Evolutionary conservation across 148 eudicot species (phyloP).

Genomic region (Gaultheria prostrata): DNA sequence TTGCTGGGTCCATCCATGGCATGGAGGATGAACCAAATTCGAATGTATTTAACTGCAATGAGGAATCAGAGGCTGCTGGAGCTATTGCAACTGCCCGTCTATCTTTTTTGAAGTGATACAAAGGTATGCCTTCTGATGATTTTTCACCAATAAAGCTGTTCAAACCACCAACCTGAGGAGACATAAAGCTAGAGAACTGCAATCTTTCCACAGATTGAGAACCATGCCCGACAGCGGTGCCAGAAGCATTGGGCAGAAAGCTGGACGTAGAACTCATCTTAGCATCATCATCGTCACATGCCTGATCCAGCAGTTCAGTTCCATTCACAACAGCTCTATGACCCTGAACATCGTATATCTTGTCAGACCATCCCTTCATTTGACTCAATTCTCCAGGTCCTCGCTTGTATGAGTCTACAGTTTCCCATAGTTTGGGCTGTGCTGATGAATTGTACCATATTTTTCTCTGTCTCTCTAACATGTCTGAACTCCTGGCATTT

Average conservation of each 20-base stretch:
- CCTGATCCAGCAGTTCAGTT: constrained; percentile 30
- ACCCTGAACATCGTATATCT: constrained; percentile 32
- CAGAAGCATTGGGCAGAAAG: constrained; percentile 48
- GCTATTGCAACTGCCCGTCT: constrained; percentile 49
- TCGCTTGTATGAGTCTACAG: constrained; percentile 4
- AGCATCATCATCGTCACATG: constrained; percentile 38
- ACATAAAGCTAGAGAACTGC: constrained; percentile 79
- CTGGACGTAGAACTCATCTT: constrained; percentile 49
- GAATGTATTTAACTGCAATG: constrained; percentile 46
- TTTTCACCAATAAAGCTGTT: constrained; percentile 67
- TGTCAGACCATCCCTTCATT: constrained; percentile 61
- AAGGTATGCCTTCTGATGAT: constrained; percentile 90
- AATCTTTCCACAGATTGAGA: constrained; percentile 62
- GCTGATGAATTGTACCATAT: constrained; percentile 92
- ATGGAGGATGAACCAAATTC: constrained; percentile 66
- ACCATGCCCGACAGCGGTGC: constrained; percentile 49
- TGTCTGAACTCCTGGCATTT: constrained; percentile 82
- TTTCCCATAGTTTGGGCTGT: constrained; percentile 36
- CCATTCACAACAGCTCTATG: constrained; percentile 29
- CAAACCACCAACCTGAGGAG: constrained; percentile 70
- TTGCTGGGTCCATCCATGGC: constrained; percentile 76
- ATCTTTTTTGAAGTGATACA: constrained; percentile 80
- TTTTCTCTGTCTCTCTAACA: constrained; percentile 97
- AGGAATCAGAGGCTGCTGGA: constrained; percentile 67
- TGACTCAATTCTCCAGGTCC: constrained; percentile 55